Evolutionary conservation across 2,329 filamentous ascomycete species (phyloP), one percentile per base, ranked within the genome.

Genomic region (Colletotrichum gloeosporioides): DNA sequence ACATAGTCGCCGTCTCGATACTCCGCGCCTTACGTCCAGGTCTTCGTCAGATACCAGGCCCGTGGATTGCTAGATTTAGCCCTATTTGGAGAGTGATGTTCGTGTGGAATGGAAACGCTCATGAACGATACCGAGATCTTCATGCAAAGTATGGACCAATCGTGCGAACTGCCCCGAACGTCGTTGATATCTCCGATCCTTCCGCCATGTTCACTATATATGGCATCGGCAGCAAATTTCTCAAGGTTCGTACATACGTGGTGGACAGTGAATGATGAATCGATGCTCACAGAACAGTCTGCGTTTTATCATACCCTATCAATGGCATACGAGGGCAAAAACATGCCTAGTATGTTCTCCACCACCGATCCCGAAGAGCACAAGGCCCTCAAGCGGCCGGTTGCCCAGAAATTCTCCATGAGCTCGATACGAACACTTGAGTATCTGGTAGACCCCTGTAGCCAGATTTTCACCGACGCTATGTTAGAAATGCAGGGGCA

Each of bases 81-180:
- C 2, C 13, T n/a, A 0, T 59, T 3, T 59, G 55, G 55, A 27
- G 27, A 0, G 87, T 86, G 82, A 91, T 92, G 3, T 27, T 22
- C 0, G 31, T 34, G 18, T 34, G 61, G 61, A 34, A 59, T 2
- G 25, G 27, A 2, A 59, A 59, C 0, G 16, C 27, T 16, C 55
- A 59, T 18, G 6, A 29, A 18, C 25, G 16, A 18, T 27, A 59
- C 16, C 55, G 22, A 1, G 13, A 29, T 7, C 25, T 59, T 0
- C 55, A 59, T 59, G 55, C 13, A 3, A 29, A 29, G 22, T 1
- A 59, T 59, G 55, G 55, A 25, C 13, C 8, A 25, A 59, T 59
- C 12, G 55, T 59, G 2, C 22, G 55, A 2, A 59, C 27, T 29
- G 55, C 25, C 22, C 55, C 55, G 25, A 59, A 59, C 25, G 25